Conservation (phyloP, 345 rosid genomes). For the Pugionium cornutum region DNA sequence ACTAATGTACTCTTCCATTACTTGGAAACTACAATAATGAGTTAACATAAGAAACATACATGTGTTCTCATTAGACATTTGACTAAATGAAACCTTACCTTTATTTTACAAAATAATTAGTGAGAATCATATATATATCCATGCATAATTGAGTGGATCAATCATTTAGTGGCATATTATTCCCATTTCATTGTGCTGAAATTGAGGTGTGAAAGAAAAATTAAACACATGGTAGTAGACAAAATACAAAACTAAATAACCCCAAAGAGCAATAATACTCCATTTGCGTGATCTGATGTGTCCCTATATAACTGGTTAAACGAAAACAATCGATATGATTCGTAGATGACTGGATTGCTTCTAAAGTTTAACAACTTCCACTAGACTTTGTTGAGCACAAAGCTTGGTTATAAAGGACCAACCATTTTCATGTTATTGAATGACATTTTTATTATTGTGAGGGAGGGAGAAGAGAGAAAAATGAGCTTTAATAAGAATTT, state of each 20-base stretch:
- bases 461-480: conserved; percentile 23
- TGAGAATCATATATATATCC: too few species aligned
- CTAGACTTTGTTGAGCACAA: conserved; percentile 20
- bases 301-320: conserved; percentile 18
- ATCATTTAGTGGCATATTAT: conserved; percentile 21
- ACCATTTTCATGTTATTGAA: conserved; percentile 27
- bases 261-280: conserved; percentile 8
- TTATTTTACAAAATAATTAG: too few species aligned
- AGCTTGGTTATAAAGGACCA: conserved; percentile 31
- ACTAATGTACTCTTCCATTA: too few species aligned
- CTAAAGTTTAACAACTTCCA: conserved; percentile 34
- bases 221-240: too few species aligned
- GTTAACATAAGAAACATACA: too few species aligned
- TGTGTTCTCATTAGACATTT: too few species aligned
- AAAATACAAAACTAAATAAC: conserved; percentile 12
- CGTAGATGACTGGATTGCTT: conserved; percentile 42
- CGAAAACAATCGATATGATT: conserved; percentile 15
- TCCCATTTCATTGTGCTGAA: conserved; percentile 16
- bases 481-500: conserved; percentile 13
- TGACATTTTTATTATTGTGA: conserved; percentile 22
- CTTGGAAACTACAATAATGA: too few species aligned
- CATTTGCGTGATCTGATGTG: conserved; percentile 19
- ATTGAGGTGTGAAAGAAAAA: conserved; percentile 4
- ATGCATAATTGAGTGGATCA: conserved; percentile 19
- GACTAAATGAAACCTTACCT: too few species aligned